A percentile compares a stretch with the other conserved stretches of the same genome.
Conservation (phyloP, 495 filamentous ascomycete genomes). For the Talaromyces wortmannii region DNA sequence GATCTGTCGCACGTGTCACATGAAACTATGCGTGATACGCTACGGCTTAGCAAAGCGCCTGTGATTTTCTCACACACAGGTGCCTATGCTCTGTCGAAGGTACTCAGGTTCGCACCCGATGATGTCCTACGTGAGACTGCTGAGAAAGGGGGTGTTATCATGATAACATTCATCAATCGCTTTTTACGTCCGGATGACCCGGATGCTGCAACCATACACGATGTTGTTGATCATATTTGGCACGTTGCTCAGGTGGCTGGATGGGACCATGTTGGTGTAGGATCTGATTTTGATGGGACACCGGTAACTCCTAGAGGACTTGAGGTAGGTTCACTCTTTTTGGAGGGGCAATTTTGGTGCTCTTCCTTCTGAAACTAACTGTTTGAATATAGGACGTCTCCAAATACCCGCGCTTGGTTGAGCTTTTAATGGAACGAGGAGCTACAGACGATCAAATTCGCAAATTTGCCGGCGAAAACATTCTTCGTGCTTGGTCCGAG, state of each 20-base stretch:
- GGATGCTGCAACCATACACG: constrained; percentile 51
- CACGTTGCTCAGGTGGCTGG: constrained; percentile 65
- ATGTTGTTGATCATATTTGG: constrained; percentile 63
- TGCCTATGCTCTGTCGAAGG: constrained; percentile 58
- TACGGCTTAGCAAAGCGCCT: constrained; percentile 55
- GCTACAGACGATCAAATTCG: constrained; percentile 50
- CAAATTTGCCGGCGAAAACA: constrained; percentile 56
- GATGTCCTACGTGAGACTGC: constrained; percentile 59
- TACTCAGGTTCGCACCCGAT: constrained; percentile 68
- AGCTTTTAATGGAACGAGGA: constrained; percentile 54
- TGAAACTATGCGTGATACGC: constrained; percentile 66
- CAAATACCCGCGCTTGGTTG: constrained; percentile 66
- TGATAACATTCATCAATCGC: constrained; percentile 68
- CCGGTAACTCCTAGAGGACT: constrained; percentile 23
- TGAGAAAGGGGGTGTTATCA: constrained; percentile 54
- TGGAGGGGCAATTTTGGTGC: neutral
- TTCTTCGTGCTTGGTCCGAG: constrained; percentile 60
- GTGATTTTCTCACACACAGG: constrained; percentile 70
- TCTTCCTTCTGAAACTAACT: neutral
- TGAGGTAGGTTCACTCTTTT: constrained; percentile 9
- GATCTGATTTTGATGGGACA: constrained; percentile 67
- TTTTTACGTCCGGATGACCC: constrained; percentile 54
- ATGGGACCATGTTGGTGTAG: constrained; percentile 68
- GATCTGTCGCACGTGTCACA: constrained; percentile 63
- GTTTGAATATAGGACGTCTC: constrained; percentile 47